phyloP scores from a whole-genome alignment of 2,329 filamentous ascomycete species.

The Emergomyces pasteurianus region DNA sequence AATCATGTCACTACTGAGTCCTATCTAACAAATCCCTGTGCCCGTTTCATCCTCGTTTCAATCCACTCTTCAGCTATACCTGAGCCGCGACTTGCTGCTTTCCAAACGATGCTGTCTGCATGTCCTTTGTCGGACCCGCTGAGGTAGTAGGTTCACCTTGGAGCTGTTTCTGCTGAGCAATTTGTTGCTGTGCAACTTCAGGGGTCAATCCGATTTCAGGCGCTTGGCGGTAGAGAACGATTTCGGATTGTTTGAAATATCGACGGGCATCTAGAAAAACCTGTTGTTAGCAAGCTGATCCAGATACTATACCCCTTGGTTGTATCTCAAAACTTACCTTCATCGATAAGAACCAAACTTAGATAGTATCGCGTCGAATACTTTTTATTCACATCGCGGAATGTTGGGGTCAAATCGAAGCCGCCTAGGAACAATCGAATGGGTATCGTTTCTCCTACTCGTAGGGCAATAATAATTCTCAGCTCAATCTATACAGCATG shows the following conservation, averaged over 20 bases:
- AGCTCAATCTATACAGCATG: neutral
- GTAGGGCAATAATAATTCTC: neutral
- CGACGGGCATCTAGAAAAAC: conserved; percentile 65
- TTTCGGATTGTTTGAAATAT: conserved; percentile 99
- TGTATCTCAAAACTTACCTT: conserved; percentile 53
- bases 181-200: conserved; percentile 27
- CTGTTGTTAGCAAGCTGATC: neutral
- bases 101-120: neutral
- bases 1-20: neutral
- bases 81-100: conserved; percentile 1
- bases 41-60: neutral
- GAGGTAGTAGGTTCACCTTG: conserved; percentile 6
- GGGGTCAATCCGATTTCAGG: conserved; percentile 34
- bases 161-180: conserved; percentile 25
- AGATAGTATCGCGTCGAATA: conserved; percentile 97
- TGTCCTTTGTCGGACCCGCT: neutral
- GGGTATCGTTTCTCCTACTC: conserved; percentile 70
- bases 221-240: conserved; percentile 80
- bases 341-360: conserved; percentile 87
- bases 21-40: neutral
- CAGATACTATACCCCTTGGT: neutral
- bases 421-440: conserved; percentile 94
- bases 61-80: neutral
- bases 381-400: conserved; percentile 99
- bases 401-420: conserved; percentile 94